phyloP scores from a whole-genome alignment of 495 filamentous ascomycete species.

The Xylaria flabelliformis region DNA sequence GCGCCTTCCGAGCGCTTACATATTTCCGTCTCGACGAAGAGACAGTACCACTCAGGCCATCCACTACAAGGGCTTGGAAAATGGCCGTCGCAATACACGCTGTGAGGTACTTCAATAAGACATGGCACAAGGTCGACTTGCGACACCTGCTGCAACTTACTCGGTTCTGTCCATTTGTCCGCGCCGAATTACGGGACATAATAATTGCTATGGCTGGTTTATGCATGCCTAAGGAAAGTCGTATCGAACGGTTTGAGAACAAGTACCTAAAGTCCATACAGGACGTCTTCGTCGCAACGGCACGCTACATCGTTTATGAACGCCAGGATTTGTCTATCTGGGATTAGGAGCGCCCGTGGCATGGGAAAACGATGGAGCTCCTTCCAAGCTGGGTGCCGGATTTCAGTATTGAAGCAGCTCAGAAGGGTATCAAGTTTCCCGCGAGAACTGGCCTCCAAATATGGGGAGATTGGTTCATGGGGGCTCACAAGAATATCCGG shows the following conservation, averaged over 20 bases:
- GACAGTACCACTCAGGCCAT: too few species aligned
- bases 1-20: background rate
- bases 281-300: background rate
- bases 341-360: background rate
- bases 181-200: background rate
- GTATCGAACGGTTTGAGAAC: background rate
- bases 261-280: background rate
- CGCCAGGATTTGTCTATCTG: constrained; percentile 12
- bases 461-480: background rate
- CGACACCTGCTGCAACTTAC: background rate
- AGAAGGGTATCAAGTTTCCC: background rate
- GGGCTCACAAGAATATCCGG: constrained; percentile 1
- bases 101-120: background rate
- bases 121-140: background rate
- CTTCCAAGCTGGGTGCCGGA: constrained; percentile 9
- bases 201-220: background rate
- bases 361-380: background rate
- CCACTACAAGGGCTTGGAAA: background rate
- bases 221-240: background rate
- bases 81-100: background rate
- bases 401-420: background rate
- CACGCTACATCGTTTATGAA: background rate
- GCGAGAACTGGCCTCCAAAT: background rate
- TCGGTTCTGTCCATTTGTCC: background rate
- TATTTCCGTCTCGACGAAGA: background rate